Base-by-base conservation (phyloP, 202 grass and related monocot genomes). In the Eragrostis tef region DNA sequence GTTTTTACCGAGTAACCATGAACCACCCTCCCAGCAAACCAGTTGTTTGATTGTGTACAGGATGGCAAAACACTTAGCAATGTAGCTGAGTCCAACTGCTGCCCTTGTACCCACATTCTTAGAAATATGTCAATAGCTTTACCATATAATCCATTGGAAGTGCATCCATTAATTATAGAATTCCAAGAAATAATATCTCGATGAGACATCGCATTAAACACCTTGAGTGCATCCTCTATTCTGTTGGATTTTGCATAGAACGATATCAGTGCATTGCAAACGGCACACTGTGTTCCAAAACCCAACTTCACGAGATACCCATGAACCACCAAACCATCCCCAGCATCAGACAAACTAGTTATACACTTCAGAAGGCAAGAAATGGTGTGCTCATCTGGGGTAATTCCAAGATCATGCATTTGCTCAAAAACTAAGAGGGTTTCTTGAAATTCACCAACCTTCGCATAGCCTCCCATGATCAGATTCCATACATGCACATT, bases 171-270 rank as follows among this genome's bases (percentile, higher is more conserved):
- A 22, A 97, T 92, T 42, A 89, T 41, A 71, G 89, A 92, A 79
- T 97, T 97, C 89, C 89, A 94, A 82, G 94, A 94, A 57, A 97
- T 90, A 60, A 87, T 21, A 87, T 97, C 89, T 42, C 11, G 89
- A 22, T 73, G 73, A 62, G 84, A 89, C 88, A 97, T 94, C 90
- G 84, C 36, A 75, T 87, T 66, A 43, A 97, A 94, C 65, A 92
- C 26, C 22, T 78, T 22, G 31, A 92, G 8, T 73, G 91, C 91
- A 16, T 76, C 68, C 29, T 80, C 67, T 72, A 87, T 87, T 84
- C 48, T 90, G 25, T 74, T 58, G 45, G 86, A 80, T 83, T 94
- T 97, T 12, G 60, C 86, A 83, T 92, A 97, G 57, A 94, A 90
- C 0, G 81, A 78, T 75, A 94, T 82, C 6, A 94, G 71, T 56